phyloP scores from a whole-genome alignment of 140 eudicot species.

The Oenanthe javanica region DNA sequence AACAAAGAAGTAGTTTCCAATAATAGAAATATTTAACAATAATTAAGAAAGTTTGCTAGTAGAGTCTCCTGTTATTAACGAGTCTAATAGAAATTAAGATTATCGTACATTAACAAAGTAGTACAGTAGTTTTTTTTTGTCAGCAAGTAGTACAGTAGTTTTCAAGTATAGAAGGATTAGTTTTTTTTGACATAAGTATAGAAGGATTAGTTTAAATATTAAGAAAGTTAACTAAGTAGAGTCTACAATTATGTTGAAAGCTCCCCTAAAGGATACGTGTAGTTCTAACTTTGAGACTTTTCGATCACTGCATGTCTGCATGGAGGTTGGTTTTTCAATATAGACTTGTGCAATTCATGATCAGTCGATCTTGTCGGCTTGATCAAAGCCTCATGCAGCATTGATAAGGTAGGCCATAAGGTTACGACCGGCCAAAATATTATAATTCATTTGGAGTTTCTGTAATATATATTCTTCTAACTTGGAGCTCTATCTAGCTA shows the following conservation, averaged over 20 bases:
- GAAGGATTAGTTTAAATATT: not conserved
- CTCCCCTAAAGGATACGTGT: no score
- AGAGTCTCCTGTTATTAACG: not conserved
- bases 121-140: no score
- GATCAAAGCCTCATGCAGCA: slow-evolving; percentile 3
- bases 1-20: not conserved
- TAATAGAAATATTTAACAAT: not conserved
- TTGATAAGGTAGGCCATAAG: not conserved
- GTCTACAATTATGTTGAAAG: not conserved
- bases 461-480: not conserved
- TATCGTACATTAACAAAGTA: not conserved
- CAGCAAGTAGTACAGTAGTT: not conserved
- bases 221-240: not conserved
- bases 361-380: not conserved
- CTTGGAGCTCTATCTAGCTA: not conserved
- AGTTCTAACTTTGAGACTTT: not conserved
- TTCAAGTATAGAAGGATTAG: not conserved
- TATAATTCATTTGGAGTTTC: not conserved
- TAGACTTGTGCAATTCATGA: not conserved
- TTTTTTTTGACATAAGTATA: not conserved
- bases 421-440: slow-evolving; percentile 10
- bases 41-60: not conserved
- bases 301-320: not conserved
- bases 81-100: not conserved
- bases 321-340: no score